Conservation (phyloP, 2,329 filamentous ascomycete species). For the Colletotrichum acutatum region DNA sequence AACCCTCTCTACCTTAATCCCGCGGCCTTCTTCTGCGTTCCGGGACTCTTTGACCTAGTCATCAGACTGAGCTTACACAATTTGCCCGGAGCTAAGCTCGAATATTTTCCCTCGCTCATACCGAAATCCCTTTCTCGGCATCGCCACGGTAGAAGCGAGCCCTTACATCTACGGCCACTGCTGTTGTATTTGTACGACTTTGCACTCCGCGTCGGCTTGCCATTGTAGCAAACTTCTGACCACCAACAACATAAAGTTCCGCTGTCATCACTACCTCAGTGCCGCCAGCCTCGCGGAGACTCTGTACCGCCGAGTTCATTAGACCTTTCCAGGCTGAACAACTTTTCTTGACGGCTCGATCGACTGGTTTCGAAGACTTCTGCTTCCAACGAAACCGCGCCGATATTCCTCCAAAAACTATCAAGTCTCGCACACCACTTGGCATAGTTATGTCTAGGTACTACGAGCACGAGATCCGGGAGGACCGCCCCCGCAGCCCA, state of each 20-base stretch:
- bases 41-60: background rate
- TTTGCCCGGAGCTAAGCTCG: background rate
- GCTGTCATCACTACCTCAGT: background rate
- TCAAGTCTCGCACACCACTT: no score
- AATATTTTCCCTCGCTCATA: background rate
- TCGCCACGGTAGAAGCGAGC: background rate
- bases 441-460: conserved; percentile 37
- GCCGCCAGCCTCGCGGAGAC: background rate
- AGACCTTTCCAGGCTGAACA: background rate
- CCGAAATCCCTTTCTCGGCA: background rate
- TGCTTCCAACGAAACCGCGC: background rate
- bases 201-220: background rate
- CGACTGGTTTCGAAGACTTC: background rate
- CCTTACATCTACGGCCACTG: background rate
- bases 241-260: background rate
- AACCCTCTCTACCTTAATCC: background rate
- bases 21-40: background rate
- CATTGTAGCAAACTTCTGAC: background rate
- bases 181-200: background rate
- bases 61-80: background rate
- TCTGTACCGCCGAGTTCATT: background rate
- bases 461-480: conserved; percentile 45
- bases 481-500: conserved; percentile 41
- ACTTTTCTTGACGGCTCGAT: background rate
- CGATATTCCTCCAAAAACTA: background rate